A percentile compares a stretch with the other conserved stretches of the same genome.
These are phyloP conservation scores for Amanita rubescens DNA, from an alignment of 768 basidiomycete genomes.

Conservation along the genomic window DNA sequence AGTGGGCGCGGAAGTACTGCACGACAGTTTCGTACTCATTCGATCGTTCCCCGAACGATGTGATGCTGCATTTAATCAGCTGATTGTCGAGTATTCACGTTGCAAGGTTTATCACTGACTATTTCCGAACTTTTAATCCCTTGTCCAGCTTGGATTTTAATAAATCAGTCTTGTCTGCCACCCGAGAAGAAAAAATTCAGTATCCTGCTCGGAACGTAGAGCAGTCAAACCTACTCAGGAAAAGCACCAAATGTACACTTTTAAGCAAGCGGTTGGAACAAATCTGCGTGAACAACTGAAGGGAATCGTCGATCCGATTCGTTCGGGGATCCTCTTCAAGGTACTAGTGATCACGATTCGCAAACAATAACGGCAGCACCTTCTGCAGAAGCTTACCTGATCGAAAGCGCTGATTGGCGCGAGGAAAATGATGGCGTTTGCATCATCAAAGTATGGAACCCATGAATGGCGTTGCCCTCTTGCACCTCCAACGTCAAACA, in stretches of 20 bases:
- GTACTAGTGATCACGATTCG: constrained; percentile 39
- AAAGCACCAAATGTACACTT: constrained; percentile 53
- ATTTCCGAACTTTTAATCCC: constrained; percentile 70
- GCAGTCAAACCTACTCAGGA: constrained; percentile 39
- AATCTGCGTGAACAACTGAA: constrained; percentile 83
- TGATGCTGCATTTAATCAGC: constrained; percentile 43
- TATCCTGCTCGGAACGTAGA: constrained; percentile 2
- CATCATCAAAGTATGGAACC: constrained; percentile 74
- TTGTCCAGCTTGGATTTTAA: constrained; percentile 62
- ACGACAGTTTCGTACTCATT: constrained; percentile 79
- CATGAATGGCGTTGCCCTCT: constrained; percentile 68
- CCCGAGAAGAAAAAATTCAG: constrained; percentile 9
- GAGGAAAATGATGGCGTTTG: constrained; percentile 75
- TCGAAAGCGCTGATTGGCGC: constrained; percentile 77
- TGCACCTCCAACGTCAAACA: constrained; percentile 68
- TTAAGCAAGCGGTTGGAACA: constrained; percentile 77
- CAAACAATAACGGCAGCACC: neutral
- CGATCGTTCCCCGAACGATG: constrained; percentile 72
- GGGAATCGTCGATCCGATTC: constrained; percentile 80
- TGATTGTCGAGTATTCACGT: neutral
- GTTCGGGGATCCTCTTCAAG: constrained; percentile 81
- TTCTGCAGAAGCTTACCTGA: constrained; percentile 36
- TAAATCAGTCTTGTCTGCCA: constrained; percentile 79
- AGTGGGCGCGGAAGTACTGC: constrained; percentile 84
- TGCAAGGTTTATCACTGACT: constrained; percentile 41